Base-by-base conservation (phyloP, 257 asterid genomes). In the Primulina huaijiensis region DNA sequence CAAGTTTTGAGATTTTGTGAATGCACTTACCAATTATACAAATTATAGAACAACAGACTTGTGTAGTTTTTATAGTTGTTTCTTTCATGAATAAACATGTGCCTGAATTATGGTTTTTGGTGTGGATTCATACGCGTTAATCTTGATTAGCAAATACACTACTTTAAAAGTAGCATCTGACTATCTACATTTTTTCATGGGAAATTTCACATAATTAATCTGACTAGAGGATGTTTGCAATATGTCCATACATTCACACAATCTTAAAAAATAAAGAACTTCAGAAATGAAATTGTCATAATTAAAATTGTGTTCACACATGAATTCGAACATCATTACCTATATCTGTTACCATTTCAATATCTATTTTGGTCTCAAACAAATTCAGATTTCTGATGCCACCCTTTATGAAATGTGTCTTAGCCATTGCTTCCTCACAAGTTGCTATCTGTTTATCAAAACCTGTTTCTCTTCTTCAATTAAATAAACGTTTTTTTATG, bases 321-420 rank as follows among this genome's bases (percentile, higher is more conserved):
- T 10, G 50, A 40, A 40, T 40, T 40, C 10, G 50, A 33, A 53
- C 60, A 70, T 12, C 55, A 50, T 53, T 62, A 5, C 68, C 29
- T 53, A 35, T 25, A 70, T 62, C n/a, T 46, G 37, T 55, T 68
- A 52, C 27, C 29, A 56, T 5, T 64, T 68, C 66, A 67, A 64
- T 66, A 66, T 46, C 35, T 21, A 17, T 34, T 19, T 61, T 55
- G 33, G 58, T 68, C 31, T 33, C 57, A 57, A 14, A 21, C 10
- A 7, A 9, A 50, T 61, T 74, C 46, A 67, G 19, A 25, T 62
- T 27, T 62, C 19, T 65, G 43, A 64, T 70, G 67, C 43, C 64
- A 74, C 20, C 21, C 40, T 65, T 50, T 33, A 62, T 64, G 61
- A 25, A 65, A 33, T n/a, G 31, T 38, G 25, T n/a, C 19, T 65